These are phyloP conservation scores for Venturia carpophila DNA, from an alignment of 2,329 filamentous ascomycete genomes.

Conservation along the genomic window DNA sequence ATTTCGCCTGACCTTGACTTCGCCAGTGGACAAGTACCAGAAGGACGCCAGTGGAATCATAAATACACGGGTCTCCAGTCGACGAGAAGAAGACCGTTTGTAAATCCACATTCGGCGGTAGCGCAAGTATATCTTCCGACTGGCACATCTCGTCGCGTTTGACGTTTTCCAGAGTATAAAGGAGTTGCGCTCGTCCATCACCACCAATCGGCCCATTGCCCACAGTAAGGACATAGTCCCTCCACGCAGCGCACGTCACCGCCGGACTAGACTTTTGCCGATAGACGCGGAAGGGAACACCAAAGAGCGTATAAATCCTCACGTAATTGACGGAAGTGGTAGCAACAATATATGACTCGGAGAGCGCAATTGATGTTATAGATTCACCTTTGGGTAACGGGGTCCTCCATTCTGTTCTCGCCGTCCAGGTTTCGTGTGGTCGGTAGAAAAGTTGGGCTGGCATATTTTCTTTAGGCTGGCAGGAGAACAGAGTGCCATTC, in stretches of 20 bases:
- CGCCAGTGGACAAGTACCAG: slow-evolving; percentile 89
- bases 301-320: slow-evolving; percentile 86
- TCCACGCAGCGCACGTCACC: slow-evolving; percentile 88
- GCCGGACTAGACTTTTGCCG: slow-evolving; percentile 83
- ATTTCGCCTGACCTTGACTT: slow-evolving; percentile 71
- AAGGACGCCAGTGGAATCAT: slow-evolving; percentile 84
- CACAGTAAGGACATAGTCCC: slow-evolving; percentile 92
- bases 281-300: slow-evolving; percentile 80
- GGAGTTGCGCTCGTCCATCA: slow-evolving; percentile 67
- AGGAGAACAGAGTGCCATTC: slow-evolving; percentile 77
- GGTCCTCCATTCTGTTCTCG: slow-evolving; percentile 82
- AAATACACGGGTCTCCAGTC: slow-evolving; percentile 80
- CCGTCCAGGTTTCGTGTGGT: slow-evolving; percentile 94
- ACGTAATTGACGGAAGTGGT: slow-evolving; percentile 84
- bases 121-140: slow-evolving; percentile 82
- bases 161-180: slow-evolving; percentile 91
- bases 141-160: slow-evolving; percentile 92
- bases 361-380: slow-evolving; percentile 80
- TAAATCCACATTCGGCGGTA: slow-evolving; percentile 65
- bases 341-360: slow-evolving; percentile 83
- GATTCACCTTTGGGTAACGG: slow-evolving; percentile 80
- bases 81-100: slow-evolving; percentile 88
- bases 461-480: slow-evolving; percentile 46
- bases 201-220: slow-evolving; percentile 81
- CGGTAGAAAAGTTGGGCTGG: slow-evolving; percentile 89